Evolutionary conservation across 2,329 filamentous ascomycete species (phyloP), one percentile per base, ranked within the genome.

Genomic region (Colletotrichum lindemuthianum): DNA sequence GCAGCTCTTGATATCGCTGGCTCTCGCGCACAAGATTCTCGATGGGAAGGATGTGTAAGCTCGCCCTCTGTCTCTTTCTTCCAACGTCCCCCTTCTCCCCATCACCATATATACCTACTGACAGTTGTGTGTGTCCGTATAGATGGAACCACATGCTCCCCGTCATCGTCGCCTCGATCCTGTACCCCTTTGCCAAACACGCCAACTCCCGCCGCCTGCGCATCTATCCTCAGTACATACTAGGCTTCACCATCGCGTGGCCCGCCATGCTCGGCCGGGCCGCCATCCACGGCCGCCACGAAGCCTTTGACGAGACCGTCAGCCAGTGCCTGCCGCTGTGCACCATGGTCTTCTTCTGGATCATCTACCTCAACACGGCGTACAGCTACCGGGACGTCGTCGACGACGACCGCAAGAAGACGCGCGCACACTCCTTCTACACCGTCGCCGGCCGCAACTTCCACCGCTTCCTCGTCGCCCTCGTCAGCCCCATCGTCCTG

Each of bases 281-380:
- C 37, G 66, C 70, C 6, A 69, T 71, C 8, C 56, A 65, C 12
- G 67, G 68, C 8, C 63, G 55, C 2, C 16, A 66, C 16, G 67
- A 71, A 34, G 45, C 69, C 10, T 69, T 69, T 32, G 40, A 61
- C 8, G 65, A 71, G 40, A 69, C 66, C 2, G 41, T 48, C 24
- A 44, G 43, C 15, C 63, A 67, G 11, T 71, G 68, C 43, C 57
- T 70, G 11, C 68, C 70, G 4, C 63, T 71, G 8, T 71, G 69
- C 41, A 72, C 66, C 47, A 71, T 69, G 59, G 66, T 67, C 6
- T 72, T 70, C 67, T 61, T 72, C 59, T 74, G 70, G 71, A 71
- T 71, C 50, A 69, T 71, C 15, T 71, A 70, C 60, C 57, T 71
- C 10, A 70, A 68, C 24, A 71, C 70, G 4, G 70, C 70, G 1